These are phyloP conservation scores for Cryphonectria radicalis DNA, from an alignment of 2,329 filamentous ascomycete genomes.

Conservation along the genomic window DNA sequence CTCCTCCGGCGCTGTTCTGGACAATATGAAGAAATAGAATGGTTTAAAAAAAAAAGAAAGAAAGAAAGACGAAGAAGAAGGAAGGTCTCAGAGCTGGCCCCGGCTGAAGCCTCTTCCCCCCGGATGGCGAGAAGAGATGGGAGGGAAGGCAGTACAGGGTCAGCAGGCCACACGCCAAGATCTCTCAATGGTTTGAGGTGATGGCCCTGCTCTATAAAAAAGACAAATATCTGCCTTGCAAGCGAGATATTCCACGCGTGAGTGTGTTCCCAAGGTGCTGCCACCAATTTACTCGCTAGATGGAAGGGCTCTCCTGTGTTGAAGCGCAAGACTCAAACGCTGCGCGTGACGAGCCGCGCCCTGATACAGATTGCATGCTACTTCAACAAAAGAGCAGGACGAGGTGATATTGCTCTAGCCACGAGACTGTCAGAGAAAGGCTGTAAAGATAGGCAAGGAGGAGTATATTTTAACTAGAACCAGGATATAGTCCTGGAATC, in stretches of 20 bases:
- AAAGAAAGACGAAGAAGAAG: too few relatives aligned
- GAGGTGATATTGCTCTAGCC: neutral
- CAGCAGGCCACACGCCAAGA: neutral
- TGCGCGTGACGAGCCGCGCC: neutral
- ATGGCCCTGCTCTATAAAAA: neutral
- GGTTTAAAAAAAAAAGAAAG: neutral
- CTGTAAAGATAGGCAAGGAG: neutral
- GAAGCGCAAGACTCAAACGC: neutral
- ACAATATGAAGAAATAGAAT: slow-evolving; percentile 8
- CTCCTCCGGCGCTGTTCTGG: slow-evolving; percentile 30
- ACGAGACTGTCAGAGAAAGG: neutral
- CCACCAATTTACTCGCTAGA: neutral
- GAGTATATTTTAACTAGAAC: neutral
- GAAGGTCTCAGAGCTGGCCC: neutral
- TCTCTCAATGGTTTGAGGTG: neutral
- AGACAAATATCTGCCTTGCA: neutral
- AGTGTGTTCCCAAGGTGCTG: neutral
- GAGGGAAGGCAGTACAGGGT: neutral
- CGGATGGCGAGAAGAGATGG: neutral
- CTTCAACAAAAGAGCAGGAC: neutral
- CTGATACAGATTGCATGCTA: neutral
- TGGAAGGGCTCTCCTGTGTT: neutral
- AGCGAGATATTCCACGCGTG: neutral
- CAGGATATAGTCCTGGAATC: neutral
- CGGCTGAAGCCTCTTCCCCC: neutral